phyloP scores from a whole-genome alignment of 371 early-diverging fungal species.

The Basidiobolus heterosporus region DNA sequence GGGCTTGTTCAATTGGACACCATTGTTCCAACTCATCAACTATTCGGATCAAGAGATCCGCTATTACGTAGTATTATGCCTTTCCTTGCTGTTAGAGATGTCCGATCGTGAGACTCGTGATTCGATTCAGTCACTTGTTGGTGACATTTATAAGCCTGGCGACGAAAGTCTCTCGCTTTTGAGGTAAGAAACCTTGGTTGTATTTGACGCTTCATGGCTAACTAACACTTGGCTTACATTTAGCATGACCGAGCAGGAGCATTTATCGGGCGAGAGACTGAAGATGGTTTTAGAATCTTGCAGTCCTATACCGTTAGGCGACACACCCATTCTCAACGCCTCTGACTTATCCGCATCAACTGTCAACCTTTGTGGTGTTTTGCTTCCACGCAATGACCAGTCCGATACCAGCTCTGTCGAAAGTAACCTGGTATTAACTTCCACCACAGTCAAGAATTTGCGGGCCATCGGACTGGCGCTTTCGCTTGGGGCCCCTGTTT shows the following conservation, averaged over 20 bases:
- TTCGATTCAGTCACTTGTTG: constrained; percentile 4
- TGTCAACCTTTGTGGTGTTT: constrained; percentile 13
- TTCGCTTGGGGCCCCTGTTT: constrained; percentile 71
- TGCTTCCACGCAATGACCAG: neutral
- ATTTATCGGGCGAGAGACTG: neutral
- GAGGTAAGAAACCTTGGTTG: constrained; percentile 11
- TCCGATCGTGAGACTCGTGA: constrained; percentile 9
- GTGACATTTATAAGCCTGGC: constrained; percentile 9
- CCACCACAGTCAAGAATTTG: constrained; percentile 52
- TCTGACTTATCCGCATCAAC: constrained; percentile 49
- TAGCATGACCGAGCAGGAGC: constrained; percentile 11
- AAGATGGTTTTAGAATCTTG: constrained; percentile 11
- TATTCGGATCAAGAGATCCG: constrained; percentile 24
- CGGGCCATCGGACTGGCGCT: constrained; percentile 65
- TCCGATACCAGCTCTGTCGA: constrained; percentile 1
- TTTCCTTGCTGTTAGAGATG: constrained; percentile 22
- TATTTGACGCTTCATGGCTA: too few species aligned
- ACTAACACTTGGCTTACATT: too few species aligned
- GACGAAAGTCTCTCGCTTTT: constrained; percentile 10
- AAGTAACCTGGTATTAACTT: constrained; percentile 43
- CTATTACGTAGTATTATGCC: constrained; percentile 31
- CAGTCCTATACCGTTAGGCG: constrained; percentile 26
- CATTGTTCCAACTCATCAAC: constrained; percentile 30
- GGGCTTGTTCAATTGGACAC: constrained; percentile 46
- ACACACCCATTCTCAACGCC: constrained; percentile 6